A percentile compares a stretch with the other conserved stretches of the same genome.
Conservation (phyloP, 495 filamentous ascomycete species). For the Cercophora samala region DNA sequence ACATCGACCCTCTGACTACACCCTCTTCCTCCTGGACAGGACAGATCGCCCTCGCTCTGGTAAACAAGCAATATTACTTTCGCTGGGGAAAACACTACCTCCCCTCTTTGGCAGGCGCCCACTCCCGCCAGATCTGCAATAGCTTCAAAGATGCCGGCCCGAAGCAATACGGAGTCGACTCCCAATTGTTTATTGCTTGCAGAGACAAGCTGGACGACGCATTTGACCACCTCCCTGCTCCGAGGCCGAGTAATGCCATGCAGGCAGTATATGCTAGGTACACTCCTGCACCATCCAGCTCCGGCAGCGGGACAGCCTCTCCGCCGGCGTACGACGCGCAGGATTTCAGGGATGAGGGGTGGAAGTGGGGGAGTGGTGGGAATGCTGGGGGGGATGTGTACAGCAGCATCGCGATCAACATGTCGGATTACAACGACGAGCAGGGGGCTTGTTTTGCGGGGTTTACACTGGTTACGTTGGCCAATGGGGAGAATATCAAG, state of each 20-base stretch:
- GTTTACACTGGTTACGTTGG: conserved; percentile 33
- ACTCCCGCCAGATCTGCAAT: conserved; percentile 45
- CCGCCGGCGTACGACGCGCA: not conserved
- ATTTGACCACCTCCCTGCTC: conserved; percentile 41
- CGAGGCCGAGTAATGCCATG: conserved; percentile 24
- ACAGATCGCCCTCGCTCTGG: conserved; percentile 39
- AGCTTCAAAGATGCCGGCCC: conserved; percentile 48
- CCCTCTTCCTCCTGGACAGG: conserved; percentile 25
- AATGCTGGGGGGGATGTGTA: not conserved
- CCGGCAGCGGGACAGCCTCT: too few relatives aligned
- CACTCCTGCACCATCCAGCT: not conserved
- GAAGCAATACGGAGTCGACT: conserved; percentile 37
- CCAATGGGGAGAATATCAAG: conserved; percentile 14
- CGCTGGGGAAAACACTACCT: conserved; percentile 48
- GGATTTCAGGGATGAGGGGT: not conserved
- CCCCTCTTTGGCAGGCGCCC: conserved; percentile 40
- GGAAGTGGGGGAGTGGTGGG: not conserved
- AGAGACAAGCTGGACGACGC: conserved; percentile 37
- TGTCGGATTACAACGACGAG: not conserved
- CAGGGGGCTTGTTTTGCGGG: conserved; percentile 40
- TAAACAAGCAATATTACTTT: conserved; percentile 25
- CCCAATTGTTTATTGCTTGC: conserved; percentile 37
- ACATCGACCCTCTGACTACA: conserved; percentile 14
- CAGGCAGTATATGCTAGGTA: not conserved
- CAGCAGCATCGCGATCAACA: not conserved